Evolutionary conservation across 169 alveolate species (phyloP).

Genomic region (Eimeria tenella): DNA sequence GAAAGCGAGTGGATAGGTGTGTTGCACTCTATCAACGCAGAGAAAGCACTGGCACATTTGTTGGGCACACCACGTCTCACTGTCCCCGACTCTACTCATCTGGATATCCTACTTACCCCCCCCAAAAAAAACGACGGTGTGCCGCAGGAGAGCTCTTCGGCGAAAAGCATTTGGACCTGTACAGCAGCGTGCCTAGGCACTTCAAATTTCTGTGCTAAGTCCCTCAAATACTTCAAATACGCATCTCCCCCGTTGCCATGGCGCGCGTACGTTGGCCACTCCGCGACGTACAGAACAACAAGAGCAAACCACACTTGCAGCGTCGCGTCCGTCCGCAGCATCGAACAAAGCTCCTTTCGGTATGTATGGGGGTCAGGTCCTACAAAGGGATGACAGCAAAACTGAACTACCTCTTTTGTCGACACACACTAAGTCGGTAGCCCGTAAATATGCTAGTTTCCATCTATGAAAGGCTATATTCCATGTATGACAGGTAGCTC

Average conservation of each 20-base stretch:
- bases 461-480: no score
- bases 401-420: background rate
- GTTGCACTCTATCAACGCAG: no score
- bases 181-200: constrained; percentile 51
- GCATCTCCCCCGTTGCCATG: constrained; percentile 72
- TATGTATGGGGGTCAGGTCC: constrained; percentile 65
- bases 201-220: constrained; percentile 60
- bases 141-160: constrained; percentile 73
- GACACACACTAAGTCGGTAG: background rate
- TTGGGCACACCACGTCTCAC: no score
- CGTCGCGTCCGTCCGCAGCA: constrained; percentile 53
- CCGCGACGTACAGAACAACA: constrained; percentile 74
- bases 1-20: no score
- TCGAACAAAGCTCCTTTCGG: constrained; percentile 70
- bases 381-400: background rate
- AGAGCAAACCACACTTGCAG: constrained; percentile 70
- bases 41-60: no score
- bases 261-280: constrained; percentile 78
- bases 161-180: constrained; percentile 54
- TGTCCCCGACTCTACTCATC: no score
- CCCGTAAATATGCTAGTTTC: no score
- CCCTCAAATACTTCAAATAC: constrained; percentile 36
- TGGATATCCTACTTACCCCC: constrained; percentile 4
- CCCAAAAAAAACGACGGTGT: constrained; percentile 59
- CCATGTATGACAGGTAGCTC: no score